phyloP scores from a whole-genome alignment of 345 rosid genomes.

The Murraya paniculata region DNA sequence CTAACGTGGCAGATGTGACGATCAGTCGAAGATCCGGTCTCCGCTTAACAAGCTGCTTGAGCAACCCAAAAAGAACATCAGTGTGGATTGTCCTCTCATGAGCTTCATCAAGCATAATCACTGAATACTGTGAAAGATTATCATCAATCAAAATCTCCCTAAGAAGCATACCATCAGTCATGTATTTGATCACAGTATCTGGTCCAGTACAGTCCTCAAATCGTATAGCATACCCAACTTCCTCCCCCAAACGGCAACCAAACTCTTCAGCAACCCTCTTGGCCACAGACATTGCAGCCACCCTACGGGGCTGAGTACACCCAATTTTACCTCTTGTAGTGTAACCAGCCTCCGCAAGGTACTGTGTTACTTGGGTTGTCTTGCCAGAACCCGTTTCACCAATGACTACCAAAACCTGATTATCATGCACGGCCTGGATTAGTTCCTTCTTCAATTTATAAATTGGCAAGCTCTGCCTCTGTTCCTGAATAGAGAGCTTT shows the following conservation, averaged over 20 bases:
- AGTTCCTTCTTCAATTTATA: constrained; percentile 84
- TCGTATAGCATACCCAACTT: constrained; percentile 82
- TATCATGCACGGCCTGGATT: constrained; percentile 82
- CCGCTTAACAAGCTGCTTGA: constrained; percentile 61
- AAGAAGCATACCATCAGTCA: constrained; percentile 84
- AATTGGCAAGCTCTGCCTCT: constrained; percentile 87
- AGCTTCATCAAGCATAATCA: constrained; percentile 76
- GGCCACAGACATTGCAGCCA: constrained; percentile 86
- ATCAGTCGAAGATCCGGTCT: constrained; percentile 69
- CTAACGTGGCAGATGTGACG: constrained; percentile 80
- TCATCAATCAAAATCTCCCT: constrained; percentile 66
- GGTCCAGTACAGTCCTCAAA: constrained; percentile 89
- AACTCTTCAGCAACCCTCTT: constrained; percentile 91
- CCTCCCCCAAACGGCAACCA: constrained; percentile 84
- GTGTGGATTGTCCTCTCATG: constrained; percentile 77
- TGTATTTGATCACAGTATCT: constrained; percentile 79
- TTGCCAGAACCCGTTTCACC: constrained; percentile 90
- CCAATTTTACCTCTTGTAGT: constrained; percentile 76
- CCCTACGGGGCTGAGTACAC: constrained; percentile 87
- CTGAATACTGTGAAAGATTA: constrained; percentile 60
- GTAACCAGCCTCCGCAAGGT: constrained; percentile 77
- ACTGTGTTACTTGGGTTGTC: constrained; percentile 87
- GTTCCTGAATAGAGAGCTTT: constrained; percentile 87
- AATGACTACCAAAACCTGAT: constrained; percentile 77
- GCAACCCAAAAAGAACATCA: constrained; percentile 71